Base-by-base conservation (phyloP, 164 flowering plant genomes). In the Aristolochia contorta region DNA sequence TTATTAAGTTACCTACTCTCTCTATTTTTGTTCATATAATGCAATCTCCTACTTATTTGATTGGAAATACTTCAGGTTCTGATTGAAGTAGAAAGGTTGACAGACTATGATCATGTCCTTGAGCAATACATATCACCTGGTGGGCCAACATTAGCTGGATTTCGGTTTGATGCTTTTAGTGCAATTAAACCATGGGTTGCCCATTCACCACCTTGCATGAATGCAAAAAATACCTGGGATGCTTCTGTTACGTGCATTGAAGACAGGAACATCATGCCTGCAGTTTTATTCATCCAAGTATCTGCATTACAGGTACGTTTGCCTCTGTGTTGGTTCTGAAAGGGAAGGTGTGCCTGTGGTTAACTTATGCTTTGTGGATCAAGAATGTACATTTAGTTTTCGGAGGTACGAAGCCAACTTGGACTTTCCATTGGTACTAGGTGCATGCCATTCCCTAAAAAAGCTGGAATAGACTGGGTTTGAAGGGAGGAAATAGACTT, bases 91-190 rank as follows among this genome's bases (percentile, higher is more conserved):
- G 99, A 93, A 73, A 78, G 88, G 67, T 68, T 77, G 21, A 67
- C 62, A 12, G 76, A 69, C 60, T 78, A 80, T 69, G 95, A 85
- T 69, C 79, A 80, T 61, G 81, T 79, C 57, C 64, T 90, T 72
- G 97, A 93, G 72, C 94, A 83, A 58, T 80, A 75, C 74, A 56
- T 90, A 20, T 76, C 78, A 65, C 92, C 93, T 37, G 79, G 78
- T 65, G 82, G 96, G 56, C 99, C 99, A 24, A 57, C 65, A 70
- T 47, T 84, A 54, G 89, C 91, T 61, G 99, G 99, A 56, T 93
- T 93, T 63, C 96, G 97, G 60, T 65, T 93, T 45, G 99, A 93
- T 74, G 86, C 89, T 70, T 83, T 90, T 60, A 74, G 79, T 69
- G 93, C 82, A 41, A 84, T 86, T 71, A 85, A 75, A 67, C 96